Conservation (phyloP, 2,329 filamentous ascomycete species). For the Furcasterigmium sp. region DNA sequence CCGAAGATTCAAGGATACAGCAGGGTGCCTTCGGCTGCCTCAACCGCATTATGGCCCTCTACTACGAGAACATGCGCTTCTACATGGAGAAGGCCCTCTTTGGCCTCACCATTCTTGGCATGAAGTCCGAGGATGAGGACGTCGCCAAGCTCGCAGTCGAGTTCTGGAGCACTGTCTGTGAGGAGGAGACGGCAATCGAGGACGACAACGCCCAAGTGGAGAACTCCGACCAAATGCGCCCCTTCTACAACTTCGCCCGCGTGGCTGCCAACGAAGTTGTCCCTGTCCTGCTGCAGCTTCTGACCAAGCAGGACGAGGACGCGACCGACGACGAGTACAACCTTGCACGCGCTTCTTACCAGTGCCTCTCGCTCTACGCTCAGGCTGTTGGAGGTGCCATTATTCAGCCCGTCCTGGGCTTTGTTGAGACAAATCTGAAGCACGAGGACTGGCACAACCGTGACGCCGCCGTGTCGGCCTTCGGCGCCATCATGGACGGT, state of each 20-base stretch:
- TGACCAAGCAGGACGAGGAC: constrained; percentile 97
- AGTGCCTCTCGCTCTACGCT: constrained; percentile 91
- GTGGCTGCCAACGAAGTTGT: constrained; percentile 93
- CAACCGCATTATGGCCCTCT: constrained; percentile 97
- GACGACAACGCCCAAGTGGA: constrained; percentile 87
- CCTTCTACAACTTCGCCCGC: constrained; percentile 92
- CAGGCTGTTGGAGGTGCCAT: constrained; percentile 84
- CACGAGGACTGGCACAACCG: constrained; percentile 91
- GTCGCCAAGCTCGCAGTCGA: constrained; percentile 97
- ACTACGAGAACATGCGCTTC: constrained; percentile 99
- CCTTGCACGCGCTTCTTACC: constrained; percentile 88
- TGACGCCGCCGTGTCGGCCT: constrained; percentile 93
- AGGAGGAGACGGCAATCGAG: constrained; percentile 96
- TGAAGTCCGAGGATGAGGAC: constrained; percentile 97
- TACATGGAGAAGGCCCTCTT: constrained; percentile 99
- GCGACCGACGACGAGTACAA: constrained; percentile 97
- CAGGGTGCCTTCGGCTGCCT: constrained; percentile 94
- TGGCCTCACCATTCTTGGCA: constrained; percentile 92
- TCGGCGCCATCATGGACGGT: constrained; percentile 98
- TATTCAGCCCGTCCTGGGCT: constrained; percentile 79
- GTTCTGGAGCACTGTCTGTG: constrained; percentile 99
- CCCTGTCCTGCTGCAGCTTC: constrained; percentile 78
- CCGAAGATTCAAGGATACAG: constrained; percentile 84
- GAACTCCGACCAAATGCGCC: constrained; percentile 76
- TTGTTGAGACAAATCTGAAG: constrained; percentile 87